Percentiles rank a stretch among this genome's conserved stretches.
These are phyloP conservation scores for Geoglossum cookeanum DNA, from an alignment of 2,329 filamentous ascomycete genomes.

Conservation along the genomic window DNA sequence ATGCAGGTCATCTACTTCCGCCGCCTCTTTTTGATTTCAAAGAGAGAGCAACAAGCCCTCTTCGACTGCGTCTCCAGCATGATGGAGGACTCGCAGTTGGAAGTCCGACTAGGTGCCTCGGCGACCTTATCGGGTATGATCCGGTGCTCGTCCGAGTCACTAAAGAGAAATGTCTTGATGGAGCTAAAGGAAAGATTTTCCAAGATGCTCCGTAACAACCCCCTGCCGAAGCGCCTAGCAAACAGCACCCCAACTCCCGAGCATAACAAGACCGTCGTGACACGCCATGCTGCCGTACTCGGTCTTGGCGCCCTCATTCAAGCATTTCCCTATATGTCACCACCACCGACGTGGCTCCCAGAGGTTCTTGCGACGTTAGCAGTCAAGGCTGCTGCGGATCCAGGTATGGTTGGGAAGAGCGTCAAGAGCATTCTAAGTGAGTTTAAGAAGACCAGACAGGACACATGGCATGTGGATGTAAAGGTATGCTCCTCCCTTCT, in stretches of 20 bases:
- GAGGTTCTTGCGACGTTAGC: constrained; percentile 76
- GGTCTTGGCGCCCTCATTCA: constrained; percentile 82
- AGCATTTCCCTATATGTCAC: constrained; percentile 89
- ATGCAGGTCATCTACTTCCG: constrained; percentile 99
- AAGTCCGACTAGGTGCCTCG: constrained; percentile 84
- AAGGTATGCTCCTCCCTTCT: constrained; percentile 44
- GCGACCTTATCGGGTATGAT: constrained; percentile 95
- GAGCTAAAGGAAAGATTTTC: constrained; percentile 66
- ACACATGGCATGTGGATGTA: constrained; percentile 95
- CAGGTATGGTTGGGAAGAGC: constrained; percentile 84
- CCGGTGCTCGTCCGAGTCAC: constrained; percentile 65
- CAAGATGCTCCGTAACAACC: constrained; percentile 57
- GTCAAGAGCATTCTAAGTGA: constrained; percentile 88
- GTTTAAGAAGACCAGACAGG: constrained; percentile 98
- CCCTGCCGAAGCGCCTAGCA: constrained; percentile 52
- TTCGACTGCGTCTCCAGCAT: constrained; percentile 92
- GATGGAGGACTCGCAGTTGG: constrained; percentile 78
- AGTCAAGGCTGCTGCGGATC: constrained; percentile 66
- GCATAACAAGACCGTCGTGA: constrained; percentile 56
- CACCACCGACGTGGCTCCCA: constrained; percentile 84
- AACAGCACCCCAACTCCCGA: constrained; percentile 30
- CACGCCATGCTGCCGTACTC: constrained; percentile 75
- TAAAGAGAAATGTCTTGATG: constrained; percentile 58
- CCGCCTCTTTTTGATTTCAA: constrained; percentile 69
- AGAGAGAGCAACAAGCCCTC: constrained; percentile 55